phyloP scores from a whole-genome alignment of 225 moss, liverwort and hornwort genomes.

The Sphagnum contortum region DNA sequence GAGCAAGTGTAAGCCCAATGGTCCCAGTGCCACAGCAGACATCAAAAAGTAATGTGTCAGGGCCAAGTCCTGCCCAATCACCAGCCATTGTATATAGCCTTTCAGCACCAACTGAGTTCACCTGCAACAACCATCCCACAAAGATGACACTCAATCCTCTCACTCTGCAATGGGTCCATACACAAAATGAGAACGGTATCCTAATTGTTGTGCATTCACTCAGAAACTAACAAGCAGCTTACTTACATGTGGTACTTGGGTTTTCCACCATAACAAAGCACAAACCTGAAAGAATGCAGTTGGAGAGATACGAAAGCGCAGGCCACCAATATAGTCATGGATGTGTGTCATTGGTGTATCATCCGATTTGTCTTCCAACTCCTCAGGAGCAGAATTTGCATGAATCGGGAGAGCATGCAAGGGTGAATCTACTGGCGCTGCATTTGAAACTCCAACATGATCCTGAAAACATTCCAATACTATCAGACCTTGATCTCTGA shows the following conservation, averaged over 20 bases:
- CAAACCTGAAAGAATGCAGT: constrained; percentile 95
- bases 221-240: too few species aligned
- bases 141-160: too few species aligned
- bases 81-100: constrained; percentile 88
- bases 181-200: too few species aligned
- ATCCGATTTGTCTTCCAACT: constrained; percentile 6
- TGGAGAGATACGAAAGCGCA: constrained; percentile 82
- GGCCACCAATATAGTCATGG: constrained; percentile 75
- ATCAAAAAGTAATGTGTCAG: constrained; percentile 90
- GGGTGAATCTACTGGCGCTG: constrained; percentile 71
- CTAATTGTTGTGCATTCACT: too few species aligned
- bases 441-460: constrained; percentile 93
- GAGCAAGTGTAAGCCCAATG: constrained; percentile 90
- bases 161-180: too few species aligned
- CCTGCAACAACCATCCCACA: constrained; percentile 27
- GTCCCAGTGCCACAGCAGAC: constrained; percentile 99
- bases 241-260: too few species aligned
- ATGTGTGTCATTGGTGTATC: constrained; percentile 51
- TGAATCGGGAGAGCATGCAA: constrained; percentile 49
- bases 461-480: constrained; percentile 31
- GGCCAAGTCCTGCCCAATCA: constrained; percentile 85
- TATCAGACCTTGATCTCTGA: too few species aligned
- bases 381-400: constrained; percentile 16
- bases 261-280: background rate
- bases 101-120: constrained; percentile 89